A percentile compares a stretch with the other conserved stretches of the same genome.
Conservation (phyloP, 148 eudicot genomes). For the Agrostemma githago region DNA sequence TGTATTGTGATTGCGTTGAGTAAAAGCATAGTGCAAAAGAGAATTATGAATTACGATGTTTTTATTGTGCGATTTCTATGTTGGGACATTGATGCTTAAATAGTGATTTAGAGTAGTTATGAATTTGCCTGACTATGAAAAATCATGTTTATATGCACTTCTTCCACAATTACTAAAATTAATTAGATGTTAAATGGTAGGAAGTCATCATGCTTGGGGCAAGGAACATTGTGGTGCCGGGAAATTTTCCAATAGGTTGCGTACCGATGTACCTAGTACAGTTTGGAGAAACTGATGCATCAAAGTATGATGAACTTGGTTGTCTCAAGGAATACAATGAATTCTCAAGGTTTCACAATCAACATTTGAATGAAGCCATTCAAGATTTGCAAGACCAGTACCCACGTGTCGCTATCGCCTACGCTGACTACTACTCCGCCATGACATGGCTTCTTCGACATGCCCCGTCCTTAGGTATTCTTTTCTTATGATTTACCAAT, state of each 20-base stretch:
- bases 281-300: conserved; percentile 17
- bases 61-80: no score
- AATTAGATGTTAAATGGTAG: not conserved
- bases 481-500: no score
- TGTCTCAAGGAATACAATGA: conserved; percentile 32
- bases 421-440: conserved; percentile 40
- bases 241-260: conserved; percentile 41
- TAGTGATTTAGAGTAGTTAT: no score
- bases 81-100: no score
- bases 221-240: conserved; percentile 24
- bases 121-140: no score
- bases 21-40: no score
- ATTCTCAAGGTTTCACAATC: conserved; percentile 31
- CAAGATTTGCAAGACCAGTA: conserved; percentile 21
- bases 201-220: conserved; percentile 36
- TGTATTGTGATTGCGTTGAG: no score
- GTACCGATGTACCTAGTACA: conserved; percentile 24
- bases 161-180: no score
- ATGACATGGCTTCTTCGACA: conserved; percentile 24
- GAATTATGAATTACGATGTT: no score
- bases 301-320: conserved; percentile 28
- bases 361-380: conserved; percentile 26
- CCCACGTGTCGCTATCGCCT: conserved; percentile 31
- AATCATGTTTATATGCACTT: no score
- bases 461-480: conserved; percentile 20